A percentile compares a stretch with the other conserved stretches of the same genome.
phyloP scores from a whole-genome alignment of 2,329 filamentous ascomycete species.

The Aspergillus fijiensis region DNA sequence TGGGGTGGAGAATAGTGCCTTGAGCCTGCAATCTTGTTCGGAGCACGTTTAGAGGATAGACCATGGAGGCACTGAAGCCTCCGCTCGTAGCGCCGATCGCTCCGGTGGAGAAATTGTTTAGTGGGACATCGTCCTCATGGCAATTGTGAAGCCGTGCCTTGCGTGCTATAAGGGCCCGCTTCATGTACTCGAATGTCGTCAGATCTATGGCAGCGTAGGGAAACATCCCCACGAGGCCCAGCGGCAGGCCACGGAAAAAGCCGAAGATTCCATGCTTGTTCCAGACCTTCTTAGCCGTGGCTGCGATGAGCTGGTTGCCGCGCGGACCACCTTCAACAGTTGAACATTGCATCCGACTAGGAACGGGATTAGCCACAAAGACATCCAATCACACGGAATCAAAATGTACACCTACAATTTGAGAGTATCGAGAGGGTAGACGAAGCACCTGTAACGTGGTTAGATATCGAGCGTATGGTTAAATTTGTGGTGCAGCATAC shows the following conservation, averaged over 20 bases:
- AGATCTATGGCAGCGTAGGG: conserved; percentile 97
- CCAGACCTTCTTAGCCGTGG: conserved; percentile 86
- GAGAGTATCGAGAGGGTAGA: conserved; percentile 82
- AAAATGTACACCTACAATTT: conserved; percentile 52
- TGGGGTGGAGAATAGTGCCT: conserved; percentile 85
- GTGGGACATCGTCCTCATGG: conserved; percentile 78
- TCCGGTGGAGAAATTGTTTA: conserved; percentile 80
- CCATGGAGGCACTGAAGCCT: conserved; percentile 86
- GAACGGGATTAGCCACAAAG: conserved; percentile 12
- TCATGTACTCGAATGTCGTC: conserved; percentile 90
- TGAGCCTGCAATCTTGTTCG: conserved; percentile 91
- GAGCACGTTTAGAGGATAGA: conserved; percentile 92
- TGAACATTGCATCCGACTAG: conserved; percentile 83
- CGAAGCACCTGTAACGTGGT: conserved; percentile 63
- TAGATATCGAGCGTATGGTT: conserved; percentile 18
- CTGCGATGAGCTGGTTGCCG: conserved; percentile 77
- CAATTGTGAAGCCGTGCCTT: conserved; percentile 68
- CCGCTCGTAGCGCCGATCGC: conserved; percentile 89
- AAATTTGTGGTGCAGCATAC: conserved; percentile 51
- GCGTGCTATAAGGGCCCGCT: conserved; percentile 67
- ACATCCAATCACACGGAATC: background rate
- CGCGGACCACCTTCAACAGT: conserved; percentile 81
- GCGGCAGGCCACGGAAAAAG: conserved; percentile 88
- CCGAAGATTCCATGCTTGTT: conserved; percentile 68
- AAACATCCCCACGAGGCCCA: conserved; percentile 95